Evolutionary conservation across 2,329 filamentous ascomycete genomes (phyloP).

Genomic region (Scedosporium dehoogii): DNA sequence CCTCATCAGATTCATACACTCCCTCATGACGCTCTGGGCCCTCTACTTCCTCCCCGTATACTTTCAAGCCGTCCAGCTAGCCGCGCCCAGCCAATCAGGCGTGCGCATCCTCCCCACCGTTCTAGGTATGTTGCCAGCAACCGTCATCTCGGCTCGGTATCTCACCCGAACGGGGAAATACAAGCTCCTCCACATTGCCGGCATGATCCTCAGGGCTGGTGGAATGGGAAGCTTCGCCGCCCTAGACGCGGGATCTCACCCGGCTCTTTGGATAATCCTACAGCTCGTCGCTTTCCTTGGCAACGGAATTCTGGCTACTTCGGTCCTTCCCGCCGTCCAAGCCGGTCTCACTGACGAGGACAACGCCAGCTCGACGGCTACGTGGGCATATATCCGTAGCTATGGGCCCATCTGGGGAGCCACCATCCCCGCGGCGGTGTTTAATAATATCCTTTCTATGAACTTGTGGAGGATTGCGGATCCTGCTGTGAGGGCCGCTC

Average conservation of each 20-base stretch:
- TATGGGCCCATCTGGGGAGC: constrained; percentile 38
- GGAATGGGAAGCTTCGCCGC: constrained; percentile 33
- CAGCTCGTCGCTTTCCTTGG: constrained; percentile 31
- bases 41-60: constrained; percentile 33
- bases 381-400: constrained; percentile 34
- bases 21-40: constrained; percentile 19
- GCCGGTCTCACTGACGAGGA: constrained; percentile 27
- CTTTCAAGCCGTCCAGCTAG: constrained; percentile 35
- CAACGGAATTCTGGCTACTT: constrained; percentile 28
- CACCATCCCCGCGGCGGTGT: constrained; percentile 31
- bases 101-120: constrained; percentile 14
- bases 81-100: constrained; percentile 21
- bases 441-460: constrained; percentile 15
- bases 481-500: constrained; percentile 1
- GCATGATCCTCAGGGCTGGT: constrained; percentile 22
- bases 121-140: constrained; percentile 6
- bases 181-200: constrained; percentile 29
- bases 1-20: constrained; percentile 24
- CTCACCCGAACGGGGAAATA: constrained; percentile 33
- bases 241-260: constrained; percentile 21
- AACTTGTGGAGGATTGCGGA: constrained; percentile 9
- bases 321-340: constrained; percentile 31
- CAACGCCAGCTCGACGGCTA: constrained; percentile 24
- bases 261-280: constrained; percentile 32
- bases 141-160: constrained; percentile 16